These are phyloP conservation scores for Taphrina deformans DNA, from an alignment of 1,139 yeast genomes.

Conservation along the genomic window DNA sequence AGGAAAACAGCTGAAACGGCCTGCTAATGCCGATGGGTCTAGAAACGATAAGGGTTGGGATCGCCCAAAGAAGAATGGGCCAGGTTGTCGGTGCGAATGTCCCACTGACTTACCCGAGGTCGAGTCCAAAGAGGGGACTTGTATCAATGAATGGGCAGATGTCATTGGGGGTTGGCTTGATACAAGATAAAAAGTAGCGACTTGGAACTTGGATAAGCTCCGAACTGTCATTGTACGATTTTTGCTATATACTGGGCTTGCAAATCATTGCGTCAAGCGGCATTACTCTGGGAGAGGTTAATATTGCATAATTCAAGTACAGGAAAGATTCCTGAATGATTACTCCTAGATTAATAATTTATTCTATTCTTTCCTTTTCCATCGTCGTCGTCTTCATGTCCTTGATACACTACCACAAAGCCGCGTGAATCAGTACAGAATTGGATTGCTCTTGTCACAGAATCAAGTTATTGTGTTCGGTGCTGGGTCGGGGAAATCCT, in stretches of 20 bases:
- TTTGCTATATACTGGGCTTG: neutral
- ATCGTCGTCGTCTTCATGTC: no score
- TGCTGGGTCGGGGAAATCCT: neutral
- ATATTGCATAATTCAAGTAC: neutral
- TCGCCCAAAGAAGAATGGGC: constrained; percentile 55
- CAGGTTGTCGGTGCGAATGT: constrained; percentile 85
- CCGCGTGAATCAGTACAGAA: no score
- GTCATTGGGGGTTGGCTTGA: constrained; percentile 43
- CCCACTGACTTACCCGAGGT: constrained; percentile 57
- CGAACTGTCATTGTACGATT: neutral
- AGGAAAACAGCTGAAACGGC: constrained; percentile 43
- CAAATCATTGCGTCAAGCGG: neutral
- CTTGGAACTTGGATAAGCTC: neutral
- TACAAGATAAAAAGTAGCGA: neutral
- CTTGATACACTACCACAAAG: no score
- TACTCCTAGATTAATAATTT: neutral
- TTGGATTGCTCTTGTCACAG: no score
- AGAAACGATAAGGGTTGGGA: constrained; percentile 49
- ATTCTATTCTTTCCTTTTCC: neutral
- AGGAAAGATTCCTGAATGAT: neutral
- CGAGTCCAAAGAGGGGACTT: constrained; percentile 58
- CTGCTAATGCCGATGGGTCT: constrained; percentile 44
- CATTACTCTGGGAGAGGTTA: neutral
- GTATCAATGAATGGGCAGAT: constrained; percentile 59
- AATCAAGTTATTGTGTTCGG: no score